Base-by-base conservation (phyloP, 2,329 filamentous ascomycete species). In the Elsinoe batatas region DNA sequence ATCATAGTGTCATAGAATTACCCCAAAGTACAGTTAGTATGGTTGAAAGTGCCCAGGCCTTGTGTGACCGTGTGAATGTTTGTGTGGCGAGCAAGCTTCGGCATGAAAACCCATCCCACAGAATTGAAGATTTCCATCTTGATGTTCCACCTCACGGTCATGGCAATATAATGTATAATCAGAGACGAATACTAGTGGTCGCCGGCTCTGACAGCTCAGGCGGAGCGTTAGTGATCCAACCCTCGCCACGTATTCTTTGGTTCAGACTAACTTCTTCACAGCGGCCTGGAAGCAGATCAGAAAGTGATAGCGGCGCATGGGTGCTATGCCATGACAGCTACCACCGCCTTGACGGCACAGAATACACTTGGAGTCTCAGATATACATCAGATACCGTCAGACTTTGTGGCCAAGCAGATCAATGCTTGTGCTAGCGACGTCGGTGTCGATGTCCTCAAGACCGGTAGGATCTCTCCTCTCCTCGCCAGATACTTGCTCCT, bases 261-360 rank as follows among this genome's bases (percentile, higher is more conserved):
- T 32, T 15, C 6, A 6, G 18, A 12, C 42, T 43, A 53, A 60
- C 57, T 51, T 35, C 44, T 36, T 30, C 53, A 35, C 64, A 95
- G 91, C 56, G 93, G 91, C 53, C 81, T 98, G 33, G 91, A 98
- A 71, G 93, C 91, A 37, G 91, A 97, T 68, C 91, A 97, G 67
- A 95, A 95, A 69, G 90, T 95, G 59, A 85, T 95, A 58, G 87
- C 90, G 43, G 88, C 88, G 15, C 90, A 97, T 79, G 84, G 86
- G 58, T 93, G 88, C 73, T 97, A 97, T 76, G 90, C 89, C 58
- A 94, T 96, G 83, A 96, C 91, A 51, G 89, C 91, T 18, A 96
- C 91, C 8, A 94, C 91, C 12, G 91, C 91, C 17, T 75, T 98
- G 66, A 98, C 93, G n/a, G 91, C 89, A 13, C 93, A 97, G 67